Percentiles rank a stretch among this genome's conserved stretches.
phyloP scores from a whole-genome alignment of 2,329 filamentous ascomycete species.

The Neonectria coccinea region DNA sequence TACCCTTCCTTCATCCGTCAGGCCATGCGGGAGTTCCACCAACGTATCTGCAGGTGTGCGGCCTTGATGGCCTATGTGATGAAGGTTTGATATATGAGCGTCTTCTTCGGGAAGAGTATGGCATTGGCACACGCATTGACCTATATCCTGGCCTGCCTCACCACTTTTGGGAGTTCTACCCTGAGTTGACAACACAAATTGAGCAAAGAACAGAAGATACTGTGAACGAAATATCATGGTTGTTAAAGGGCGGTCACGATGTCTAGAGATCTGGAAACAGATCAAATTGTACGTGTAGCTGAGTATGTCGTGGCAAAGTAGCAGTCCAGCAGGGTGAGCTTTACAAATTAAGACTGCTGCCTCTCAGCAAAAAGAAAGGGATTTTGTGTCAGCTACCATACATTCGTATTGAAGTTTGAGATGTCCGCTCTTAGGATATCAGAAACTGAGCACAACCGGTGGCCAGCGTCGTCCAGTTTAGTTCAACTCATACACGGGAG shows the following conservation, averaged over 20 bases:
- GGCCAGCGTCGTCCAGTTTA: too few relatives aligned
- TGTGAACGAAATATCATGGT: not conserved
- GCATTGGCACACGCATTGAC: slow-evolving; percentile 8
- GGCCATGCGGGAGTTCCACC: slow-evolving; percentile 4
- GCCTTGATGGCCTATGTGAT: slow-evolving; percentile 10
- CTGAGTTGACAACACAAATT: slow-evolving; percentile 3
- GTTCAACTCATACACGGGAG: too few relatives aligned
- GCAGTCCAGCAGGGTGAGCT: too few relatives aligned
- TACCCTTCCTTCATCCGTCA: not conserved
- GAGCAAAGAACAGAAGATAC: slow-evolving; percentile 12
- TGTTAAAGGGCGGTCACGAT: not conserved
- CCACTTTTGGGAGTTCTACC: slow-evolving; percentile 12
- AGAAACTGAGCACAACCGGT: too few relatives aligned
- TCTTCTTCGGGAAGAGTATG: slow-evolving; percentile 1
- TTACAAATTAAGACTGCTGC: too few relatives aligned
- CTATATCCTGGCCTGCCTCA: slow-evolving; percentile 12
- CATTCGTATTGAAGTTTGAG: too few relatives aligned
- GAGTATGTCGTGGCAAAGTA: too few relatives aligned
- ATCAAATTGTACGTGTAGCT: too few relatives aligned
- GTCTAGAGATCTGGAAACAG: too few relatives aligned
- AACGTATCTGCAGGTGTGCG: slow-evolving; percentile 11
- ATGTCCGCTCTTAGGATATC: too few relatives aligned
- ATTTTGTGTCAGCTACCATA: too few relatives aligned
- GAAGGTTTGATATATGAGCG: slow-evolving; percentile 6
- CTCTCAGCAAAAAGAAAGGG: too few relatives aligned